phyloP scores from a whole-genome alignment of 2,329 filamentous ascomycete species.

The Ophiostoma fasciatum region DNA sequence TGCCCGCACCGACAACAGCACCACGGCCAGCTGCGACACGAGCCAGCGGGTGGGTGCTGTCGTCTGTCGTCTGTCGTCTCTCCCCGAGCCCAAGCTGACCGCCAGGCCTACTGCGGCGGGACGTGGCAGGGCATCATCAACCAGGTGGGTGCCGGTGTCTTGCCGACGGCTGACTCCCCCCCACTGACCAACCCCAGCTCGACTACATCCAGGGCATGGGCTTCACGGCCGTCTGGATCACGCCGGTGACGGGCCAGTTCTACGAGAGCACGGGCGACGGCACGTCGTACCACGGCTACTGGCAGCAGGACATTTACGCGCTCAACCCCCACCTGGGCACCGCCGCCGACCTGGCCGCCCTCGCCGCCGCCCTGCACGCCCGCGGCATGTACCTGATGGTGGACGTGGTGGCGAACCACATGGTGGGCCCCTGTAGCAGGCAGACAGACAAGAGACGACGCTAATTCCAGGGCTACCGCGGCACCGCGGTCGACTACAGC shows the following conservation, averaged over 20 bases:
- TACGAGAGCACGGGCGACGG: slow-evolving; percentile 18
- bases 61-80: neutral
- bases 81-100: slow-evolving; percentile 1
- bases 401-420: slow-evolving; percentile 39
- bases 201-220: slow-evolving; percentile 50
- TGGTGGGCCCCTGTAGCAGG: too few species aligned
- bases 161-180: too few species aligned
- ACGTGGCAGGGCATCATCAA: slow-evolving; percentile 43
- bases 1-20: slow-evolving; percentile 30
- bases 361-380: slow-evolving; percentile 28
- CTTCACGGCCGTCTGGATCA: slow-evolving; percentile 44
- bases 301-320: slow-evolving; percentile 30
- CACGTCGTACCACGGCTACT: slow-evolving; percentile 38
- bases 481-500: slow-evolving; percentile 19
- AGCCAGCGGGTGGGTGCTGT: slow-evolving; percentile 11
- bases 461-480: slow-evolving; percentile 24
- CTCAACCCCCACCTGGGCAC: slow-evolving; percentile 47
- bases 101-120: slow-evolving; percentile 43
- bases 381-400: slow-evolving; percentile 30
- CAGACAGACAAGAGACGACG: too few species aligned
- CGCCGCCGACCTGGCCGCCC: slow-evolving; percentile 38
- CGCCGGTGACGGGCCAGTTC: slow-evolving; percentile 33
- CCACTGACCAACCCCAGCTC: too few species aligned
- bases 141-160: too few species aligned
- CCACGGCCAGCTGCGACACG: slow-evolving; percentile 26